A percentile compares a stretch with the other conserved stretches of the same genome.
Evolutionary conservation across 177 flowering plant species (phyloP).

Genomic region (Tripterygium wilfordii): DNA sequence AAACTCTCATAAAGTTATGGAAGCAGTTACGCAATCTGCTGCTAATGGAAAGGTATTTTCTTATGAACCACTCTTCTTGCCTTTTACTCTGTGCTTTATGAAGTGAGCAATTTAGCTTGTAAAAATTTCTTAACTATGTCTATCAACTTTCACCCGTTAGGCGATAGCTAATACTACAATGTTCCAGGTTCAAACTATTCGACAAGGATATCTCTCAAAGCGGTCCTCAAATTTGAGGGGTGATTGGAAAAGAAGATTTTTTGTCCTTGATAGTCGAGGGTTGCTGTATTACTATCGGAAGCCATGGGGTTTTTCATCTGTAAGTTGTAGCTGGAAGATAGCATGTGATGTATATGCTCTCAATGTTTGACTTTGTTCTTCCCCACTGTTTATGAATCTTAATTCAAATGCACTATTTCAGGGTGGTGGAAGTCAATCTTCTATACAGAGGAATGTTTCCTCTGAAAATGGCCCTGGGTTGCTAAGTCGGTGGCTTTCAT

Average conservation of each 20-base stretch:
- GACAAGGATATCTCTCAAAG: conserved; percentile 93
- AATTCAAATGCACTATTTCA: conserved; percentile 18
- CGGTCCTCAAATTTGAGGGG: conserved; percentile 93
- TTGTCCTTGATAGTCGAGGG: conserved; percentile 95
- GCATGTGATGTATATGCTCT: not conserved
- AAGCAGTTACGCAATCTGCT: conserved; percentile 89
- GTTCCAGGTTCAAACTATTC: conserved; percentile 85
- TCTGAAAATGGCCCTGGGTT: conserved; percentile 69
- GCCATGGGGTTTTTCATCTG: conserved; percentile 59
- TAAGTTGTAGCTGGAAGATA: conserved; percentile 37
- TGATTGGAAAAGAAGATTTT: conserved; percentile 96
- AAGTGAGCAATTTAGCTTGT: too few relatives aligned
- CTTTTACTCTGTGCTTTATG: not conserved
- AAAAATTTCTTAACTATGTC: too few relatives aligned
- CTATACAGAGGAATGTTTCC: conserved; percentile 37
- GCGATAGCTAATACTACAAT: conserved; percentile 6
- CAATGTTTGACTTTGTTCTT: not conserved
- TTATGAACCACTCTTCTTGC: not conserved
- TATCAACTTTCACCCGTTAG: too few relatives aligned
- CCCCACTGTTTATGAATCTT: not conserved
- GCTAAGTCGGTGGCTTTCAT: conserved; percentile 89
- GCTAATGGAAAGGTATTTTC: conserved; percentile 64
- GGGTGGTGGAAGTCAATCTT: conserved; percentile 40
- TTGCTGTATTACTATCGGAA: conserved; percentile 93
- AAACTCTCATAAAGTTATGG: conserved; percentile 78